Base-by-base conservation (phyloP, 2,329 filamentous ascomycete species). In the Talaromyces sp. region DNA sequence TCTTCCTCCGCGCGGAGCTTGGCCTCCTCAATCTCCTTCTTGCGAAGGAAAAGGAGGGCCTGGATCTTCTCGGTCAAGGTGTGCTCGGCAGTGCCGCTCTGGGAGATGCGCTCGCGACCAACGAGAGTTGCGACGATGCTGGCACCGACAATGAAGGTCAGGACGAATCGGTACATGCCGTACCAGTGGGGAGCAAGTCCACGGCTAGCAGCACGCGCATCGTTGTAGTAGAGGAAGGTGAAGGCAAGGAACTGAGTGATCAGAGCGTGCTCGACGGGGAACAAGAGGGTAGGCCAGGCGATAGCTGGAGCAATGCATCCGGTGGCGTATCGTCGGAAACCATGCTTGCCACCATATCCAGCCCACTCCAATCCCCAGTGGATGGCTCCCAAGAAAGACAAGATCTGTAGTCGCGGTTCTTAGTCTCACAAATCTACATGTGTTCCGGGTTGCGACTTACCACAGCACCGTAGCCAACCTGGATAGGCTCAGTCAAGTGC, bases 321-420 rank as follows among this genome's bases (percentile, higher is more conserved):
- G 66, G 92, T 86, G n/a, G 86, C 86, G 74, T 96, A 97, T 65
- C 93, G 89, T 68, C 86, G 87, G 68, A 89, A 91, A 59, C 91
- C 89, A 61, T 90, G 88, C 64, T 83, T 69, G 71, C 85, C 76
- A 76, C 88, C 79, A 74, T 82, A 88, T 78, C 89, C 80, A 57
- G 90, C 90, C 75, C 89, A 96, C 77, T 96, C 92, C 18, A 96
- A 82, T 61, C 93, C 93, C 90, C 94, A 97, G 77, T 97, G 94
- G 70, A 96, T 88, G 36, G 93, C 93, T 52, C 94, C 94, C 1
- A 97, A 85, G 82, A 96, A 97, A 31, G 92, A 96, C 69, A 96
- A 90, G 69, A 96, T 95, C 87, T 89, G 65, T 30, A 59, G 28
- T 42, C 52, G 40, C 55, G 56, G 9, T 8, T 23, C 33, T 44